Evolutionary conservation across 1,284 basidiomycete genomes (phyloP).

Genomic region (Austropuccinia psidii): DNA sequence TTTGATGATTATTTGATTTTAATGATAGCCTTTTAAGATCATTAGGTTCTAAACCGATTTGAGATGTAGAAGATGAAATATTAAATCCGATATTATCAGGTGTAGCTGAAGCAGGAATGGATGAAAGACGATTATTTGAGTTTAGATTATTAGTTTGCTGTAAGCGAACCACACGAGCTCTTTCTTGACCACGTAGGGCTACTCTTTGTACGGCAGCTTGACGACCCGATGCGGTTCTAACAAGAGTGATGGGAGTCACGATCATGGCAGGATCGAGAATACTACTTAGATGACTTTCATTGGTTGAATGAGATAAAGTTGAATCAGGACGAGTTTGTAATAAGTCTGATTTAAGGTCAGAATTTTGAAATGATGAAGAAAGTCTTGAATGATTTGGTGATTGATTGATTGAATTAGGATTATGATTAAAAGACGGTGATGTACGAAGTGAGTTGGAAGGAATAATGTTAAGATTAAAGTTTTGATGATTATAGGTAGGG

Average conservation of each 20-base stretch:
- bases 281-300: constrained; percentile 33
- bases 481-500: too few species aligned
- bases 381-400: neutral
- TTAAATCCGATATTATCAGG: too few species aligned
- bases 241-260: constrained; percentile 27
- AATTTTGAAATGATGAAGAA: neutral
- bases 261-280: constrained; percentile 35
- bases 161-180: constrained; percentile 19
- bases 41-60: too few species aligned
- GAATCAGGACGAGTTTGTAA: constrained; percentile 1
- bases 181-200: constrained; percentile 28
- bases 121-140: neutral
- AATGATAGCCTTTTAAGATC: too few species aligned
- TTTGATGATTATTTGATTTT: too few species aligned
- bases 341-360: neutral
- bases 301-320: too few species aligned
- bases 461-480: too few species aligned
- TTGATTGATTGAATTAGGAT: neutral
- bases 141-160: neutral
- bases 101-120: too few species aligned
- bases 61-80: too few species aligned
- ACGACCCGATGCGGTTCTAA: constrained; percentile 27
- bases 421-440: neutral
- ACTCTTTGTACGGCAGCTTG: constrained; percentile 34
- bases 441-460: neutral